Percentiles rank a stretch among this genome's conserved stretches.
These are phyloP conservation scores for Fonsecaea pedrosoi DNA, from an alignment of 2,329 filamentous ascomycete species.

Conservation along the genomic window DNA sequence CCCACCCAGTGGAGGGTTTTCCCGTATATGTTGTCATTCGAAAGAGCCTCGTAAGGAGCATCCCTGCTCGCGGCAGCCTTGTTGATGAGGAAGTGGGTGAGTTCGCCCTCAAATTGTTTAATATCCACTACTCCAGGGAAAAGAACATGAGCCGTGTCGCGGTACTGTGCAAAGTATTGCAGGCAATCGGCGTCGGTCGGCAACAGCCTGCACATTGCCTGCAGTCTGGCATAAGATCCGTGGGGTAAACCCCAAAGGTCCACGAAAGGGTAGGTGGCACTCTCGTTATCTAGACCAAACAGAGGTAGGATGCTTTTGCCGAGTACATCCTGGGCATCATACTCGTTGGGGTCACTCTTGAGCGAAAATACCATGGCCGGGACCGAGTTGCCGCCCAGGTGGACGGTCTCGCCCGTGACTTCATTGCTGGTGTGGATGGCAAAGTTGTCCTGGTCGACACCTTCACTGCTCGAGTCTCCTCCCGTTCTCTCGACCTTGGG, in stretches of 20 bases:
- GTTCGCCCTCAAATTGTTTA: constrained; percentile 59
- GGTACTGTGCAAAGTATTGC: constrained; percentile 54
- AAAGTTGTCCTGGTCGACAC: constrained; percentile 2
- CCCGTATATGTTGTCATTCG: constrained; percentile 58
- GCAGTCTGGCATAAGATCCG: constrained; percentile 62
- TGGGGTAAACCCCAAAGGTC: constrained; percentile 66
- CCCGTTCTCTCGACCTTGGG: not conserved
- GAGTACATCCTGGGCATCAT: constrained; percentile 58
- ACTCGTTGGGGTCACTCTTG: constrained; percentile 56
- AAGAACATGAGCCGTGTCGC: constrained; percentile 63
- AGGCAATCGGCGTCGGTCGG: constrained; percentile 64
- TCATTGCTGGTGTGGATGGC: constrained; percentile 15
- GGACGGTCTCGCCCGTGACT: constrained; percentile 59
- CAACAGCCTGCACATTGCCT: constrained; percentile 63
- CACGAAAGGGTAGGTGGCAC: constrained; percentile 68
- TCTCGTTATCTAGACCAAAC: constrained; percentile 68
- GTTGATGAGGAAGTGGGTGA: constrained; percentile 60
- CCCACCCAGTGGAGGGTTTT: constrained; percentile 65
- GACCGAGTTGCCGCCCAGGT: constrained; percentile 67
- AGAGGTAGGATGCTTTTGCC: constrained; percentile 67
- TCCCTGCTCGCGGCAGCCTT: constrained; percentile 44
- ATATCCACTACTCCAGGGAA: constrained; percentile 66
- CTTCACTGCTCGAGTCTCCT: constrained; percentile 3
- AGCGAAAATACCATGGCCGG: constrained; percentile 64
- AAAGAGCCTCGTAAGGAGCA: constrained; percentile 53